A percentile compares a stretch with the other conserved stretches of the same genome.
phyloP scores from a whole-genome alignment of 148 eudicot species.

The Rheum nobile region DNA sequence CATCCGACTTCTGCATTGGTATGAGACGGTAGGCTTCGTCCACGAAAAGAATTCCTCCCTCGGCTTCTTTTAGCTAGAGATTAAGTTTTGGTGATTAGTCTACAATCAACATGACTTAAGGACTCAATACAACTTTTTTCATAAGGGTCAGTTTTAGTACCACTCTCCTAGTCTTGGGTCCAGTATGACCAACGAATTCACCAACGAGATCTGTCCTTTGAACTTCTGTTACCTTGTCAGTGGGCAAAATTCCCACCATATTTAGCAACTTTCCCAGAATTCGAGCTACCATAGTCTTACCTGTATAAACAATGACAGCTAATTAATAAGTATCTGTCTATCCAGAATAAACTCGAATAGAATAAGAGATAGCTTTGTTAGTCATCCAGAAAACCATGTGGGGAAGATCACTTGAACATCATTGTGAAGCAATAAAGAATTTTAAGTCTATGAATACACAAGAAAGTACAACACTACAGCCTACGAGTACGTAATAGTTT shows the following conservation, averaged over 20 bases:
- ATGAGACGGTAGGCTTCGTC: conserved; percentile 96
- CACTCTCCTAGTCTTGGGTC: conserved; percentile 96
- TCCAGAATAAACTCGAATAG: background rate
- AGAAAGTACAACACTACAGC: background rate
- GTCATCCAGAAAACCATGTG: background rate
- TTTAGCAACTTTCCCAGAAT: conserved; percentile 89
- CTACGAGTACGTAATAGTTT: too few relatives aligned
- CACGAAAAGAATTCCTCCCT: conserved; percentile 94
- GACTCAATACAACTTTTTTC: background rate
- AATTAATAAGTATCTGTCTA: background rate
- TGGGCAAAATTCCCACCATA: conserved; percentile 92
- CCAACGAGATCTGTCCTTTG: conserved; percentile 98
- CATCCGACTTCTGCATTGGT: conserved; percentile 95
- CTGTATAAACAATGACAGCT: conserved; percentile 25
- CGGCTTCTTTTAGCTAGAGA: conserved; percentile 84
- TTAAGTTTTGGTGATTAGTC: background rate
- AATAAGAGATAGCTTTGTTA: background rate
- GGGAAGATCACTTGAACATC: background rate
- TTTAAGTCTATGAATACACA: background rate
- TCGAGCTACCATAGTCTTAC: conserved; percentile 99
- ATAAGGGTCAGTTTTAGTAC: conserved; percentile 18
- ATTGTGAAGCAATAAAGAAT: background rate
- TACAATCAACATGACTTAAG: background rate
- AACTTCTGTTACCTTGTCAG: conserved; percentile 92
- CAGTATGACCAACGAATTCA: conserved; percentile 98